Percentiles rank a stretch among this genome's conserved stretches.
These are phyloP conservation scores for Diaporthe australafricana DNA, from an alignment of 2,329 filamentous ascomycete genomes.

Conservation along the genomic window DNA sequence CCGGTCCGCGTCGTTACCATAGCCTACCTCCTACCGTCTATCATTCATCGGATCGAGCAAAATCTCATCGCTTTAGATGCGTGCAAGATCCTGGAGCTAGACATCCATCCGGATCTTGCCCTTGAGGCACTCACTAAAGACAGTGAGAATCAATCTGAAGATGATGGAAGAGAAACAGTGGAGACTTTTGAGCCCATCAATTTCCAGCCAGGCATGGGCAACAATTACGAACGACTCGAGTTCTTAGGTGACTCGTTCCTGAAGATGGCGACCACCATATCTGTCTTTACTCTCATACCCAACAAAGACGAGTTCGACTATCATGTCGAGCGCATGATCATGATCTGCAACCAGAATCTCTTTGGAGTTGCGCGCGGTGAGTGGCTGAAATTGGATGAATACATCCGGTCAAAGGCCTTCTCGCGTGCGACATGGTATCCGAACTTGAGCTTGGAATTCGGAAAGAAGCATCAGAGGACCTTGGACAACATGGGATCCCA, in stretches of 20 bases:
- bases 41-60: slow-evolving; percentile 86
- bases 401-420: slow-evolving; percentile 86
- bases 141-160: slow-evolving; percentile 84
- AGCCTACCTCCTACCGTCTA: slow-evolving; percentile 81
- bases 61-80: slow-evolving; percentile 84
- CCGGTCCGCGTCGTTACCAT: slow-evolving; percentile 77
- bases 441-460: slow-evolving; percentile 77
- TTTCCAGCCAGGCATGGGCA: slow-evolving; percentile 87
- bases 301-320: slow-evolving; percentile 86
- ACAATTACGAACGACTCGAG: slow-evolving; percentile 94
- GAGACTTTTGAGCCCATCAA: slow-evolving; percentile 70
- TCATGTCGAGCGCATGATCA: slow-evolving; percentile 89
- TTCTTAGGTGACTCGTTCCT: slow-evolving; percentile 94
- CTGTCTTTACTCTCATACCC: slow-evolving; percentile 81
- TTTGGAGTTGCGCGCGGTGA: slow-evolving; percentile 77
- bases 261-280: slow-evolving; percentile 95
- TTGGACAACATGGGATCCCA: slow-evolving; percentile 65
- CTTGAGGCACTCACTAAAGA: slow-evolving; percentile 95
- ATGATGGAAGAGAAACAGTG: slow-evolving; percentile 51
- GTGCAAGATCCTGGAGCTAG: slow-evolving; percentile 72
- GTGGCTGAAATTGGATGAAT: slow-evolving; percentile 72
- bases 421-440: slow-evolving; percentile 91
- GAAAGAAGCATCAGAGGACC: slow-evolving; percentile 67
- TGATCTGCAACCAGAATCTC: slow-evolving; percentile 92
- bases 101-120: slow-evolving; percentile 75